Conservation (phyloP, 2,329 filamentous ascomycete genomes). For the Graphilbum ipis-grandicollis region DNA sequence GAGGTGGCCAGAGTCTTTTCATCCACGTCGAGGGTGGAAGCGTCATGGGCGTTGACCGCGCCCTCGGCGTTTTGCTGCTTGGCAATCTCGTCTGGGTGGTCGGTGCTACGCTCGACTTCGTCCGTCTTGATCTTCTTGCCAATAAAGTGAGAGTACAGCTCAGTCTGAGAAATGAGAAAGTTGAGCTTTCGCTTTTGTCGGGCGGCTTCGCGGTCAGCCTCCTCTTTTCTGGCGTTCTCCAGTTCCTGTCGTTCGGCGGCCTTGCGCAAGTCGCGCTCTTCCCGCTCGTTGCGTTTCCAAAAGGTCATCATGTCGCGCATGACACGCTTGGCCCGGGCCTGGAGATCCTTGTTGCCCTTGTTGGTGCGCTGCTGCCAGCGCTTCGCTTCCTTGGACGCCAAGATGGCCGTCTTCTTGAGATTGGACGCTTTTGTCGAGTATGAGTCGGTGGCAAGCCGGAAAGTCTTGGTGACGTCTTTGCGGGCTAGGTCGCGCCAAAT, state of each 20-base stretch:
- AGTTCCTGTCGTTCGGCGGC: slow-evolving; percentile 90
- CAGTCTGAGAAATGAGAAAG: slow-evolving; percentile 96
- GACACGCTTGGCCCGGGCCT: slow-evolving; percentile 88
- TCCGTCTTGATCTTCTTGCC: slow-evolving; percentile 98
- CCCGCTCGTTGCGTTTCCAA: slow-evolving; percentile 97
- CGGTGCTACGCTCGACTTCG: slow-evolving; percentile 79
- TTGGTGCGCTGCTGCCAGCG: slow-evolving; percentile 96
- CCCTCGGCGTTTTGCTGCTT: slow-evolving; percentile 23
- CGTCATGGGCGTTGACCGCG: slow-evolving; percentile 10
- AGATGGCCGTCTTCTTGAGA: slow-evolving; percentile 87
- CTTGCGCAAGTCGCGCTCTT: slow-evolving; percentile 87
- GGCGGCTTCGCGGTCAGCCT: slow-evolving; percentile 93
- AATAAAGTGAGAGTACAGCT: slow-evolving; percentile 98
- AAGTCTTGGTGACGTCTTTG: slow-evolving; percentile 87
- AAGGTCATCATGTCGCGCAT: slow-evolving; percentile 99
- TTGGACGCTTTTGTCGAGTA: slow-evolving; percentile 84
- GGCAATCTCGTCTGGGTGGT: slow-evolving; percentile 55
- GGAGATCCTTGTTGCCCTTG: slow-evolving; percentile 95
- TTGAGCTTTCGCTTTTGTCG: slow-evolving; percentile 97
- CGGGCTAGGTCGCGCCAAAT: slow-evolving; percentile 91
- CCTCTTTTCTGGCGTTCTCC: slow-evolving; percentile 89
- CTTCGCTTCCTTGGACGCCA: slow-evolving; percentile 93
- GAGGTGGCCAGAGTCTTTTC: slow-evolving; percentile 33
- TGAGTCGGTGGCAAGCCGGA: slow-evolving; percentile 72
- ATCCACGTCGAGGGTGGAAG: slow-evolving; percentile 26